Evolutionary conservation across 108 stramenopile species (phyloP).

Genomic region (Seminavis robusta): DNA sequence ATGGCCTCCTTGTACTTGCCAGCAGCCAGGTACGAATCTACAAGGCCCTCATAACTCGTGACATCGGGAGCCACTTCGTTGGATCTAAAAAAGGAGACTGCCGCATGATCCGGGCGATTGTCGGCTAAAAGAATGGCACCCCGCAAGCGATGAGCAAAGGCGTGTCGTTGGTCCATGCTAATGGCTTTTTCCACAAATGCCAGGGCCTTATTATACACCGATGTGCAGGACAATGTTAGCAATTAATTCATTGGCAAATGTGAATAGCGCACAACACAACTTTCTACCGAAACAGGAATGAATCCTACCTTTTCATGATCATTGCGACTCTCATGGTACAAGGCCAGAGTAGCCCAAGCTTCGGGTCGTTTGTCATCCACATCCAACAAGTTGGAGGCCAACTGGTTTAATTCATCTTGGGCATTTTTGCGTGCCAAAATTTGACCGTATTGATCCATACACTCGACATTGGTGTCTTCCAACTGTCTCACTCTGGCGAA

Average conservation of each 20-base stretch:
- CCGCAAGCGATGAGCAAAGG: slow-evolving; percentile 65
- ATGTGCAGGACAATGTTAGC: neutral
- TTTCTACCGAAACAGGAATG: too few relatives aligned
- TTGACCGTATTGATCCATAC: slow-evolving; percentile 79
- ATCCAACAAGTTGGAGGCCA: slow-evolving; percentile 59
- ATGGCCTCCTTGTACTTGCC: slow-evolving; percentile 77
- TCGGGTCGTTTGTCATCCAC: slow-evolving; percentile 77
- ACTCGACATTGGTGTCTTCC: slow-evolving; percentile 42
- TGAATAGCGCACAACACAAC: neutral
- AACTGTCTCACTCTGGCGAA: slow-evolving; percentile 49
- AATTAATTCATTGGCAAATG: neutral
- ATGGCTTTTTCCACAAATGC: slow-evolving; percentile 83
- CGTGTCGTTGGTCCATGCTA: slow-evolving; percentile 65
- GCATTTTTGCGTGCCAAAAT: slow-evolving; percentile 46
- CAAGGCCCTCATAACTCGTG: slow-evolving; percentile 75
- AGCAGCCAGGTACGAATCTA: slow-evolving; percentile 69
- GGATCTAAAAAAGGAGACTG: slow-evolving; percentile 71
- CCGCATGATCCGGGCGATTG: slow-evolving; percentile 73
- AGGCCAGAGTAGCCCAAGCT: slow-evolving; percentile 69
- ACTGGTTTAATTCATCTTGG: slow-evolving; percentile 49
- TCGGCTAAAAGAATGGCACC: slow-evolving; percentile 71
- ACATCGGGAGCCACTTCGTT: slow-evolving; percentile 71
- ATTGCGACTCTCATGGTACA: slow-evolving; percentile 67
- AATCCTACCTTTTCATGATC: slow-evolving; percentile 79
- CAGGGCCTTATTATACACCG: too few relatives aligned